Evolutionary conservation across 257 asterid genomes (phyloP), one percentile per base, ranked within the genome.

Genomic region (Forsythia viridissima): DNA sequence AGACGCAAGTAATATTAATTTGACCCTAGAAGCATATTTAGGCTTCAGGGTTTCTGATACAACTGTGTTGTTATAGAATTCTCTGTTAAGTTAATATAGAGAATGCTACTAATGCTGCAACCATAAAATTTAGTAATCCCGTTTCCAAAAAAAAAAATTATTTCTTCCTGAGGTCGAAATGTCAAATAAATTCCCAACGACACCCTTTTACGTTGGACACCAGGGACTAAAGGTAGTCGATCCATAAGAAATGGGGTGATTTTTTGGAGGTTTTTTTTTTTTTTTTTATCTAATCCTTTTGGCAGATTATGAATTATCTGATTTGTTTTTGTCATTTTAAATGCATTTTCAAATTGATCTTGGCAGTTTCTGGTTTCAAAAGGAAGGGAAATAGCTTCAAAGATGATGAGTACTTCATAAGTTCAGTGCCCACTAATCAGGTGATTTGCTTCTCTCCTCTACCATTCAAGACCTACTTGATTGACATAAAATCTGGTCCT

Each of bases 371-470:
- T 81, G 99, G 98, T 73, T 86, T 89, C 82, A 95, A 92, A 90
- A 88, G 97, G 91, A 95, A 95, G 85, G 83, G 87, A 13, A 86
- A 83, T 77, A 88, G 82, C 86, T 95, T 91, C 88, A 95, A 90
- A 85, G 99, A 95, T 38, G 97, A 93, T 67, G 98, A 95, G 80
- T 80, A 80, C 87, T 94, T 92, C 85, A 95, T 95, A 82, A 95
- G 97, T 84, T 86, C 99, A 55, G 93, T 95, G 70, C 99, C 99
- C 78, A 88, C 88, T 0, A 91, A 93, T 87, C 98, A 93, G 97
- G 98, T 95, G 67, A 73, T 42, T 79, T 73, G 63, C 76, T 48
- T 20, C 59, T 67, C 46, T 21, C 10, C 70, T 24, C 52, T 9
- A 77, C 48, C 65, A 36, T 51, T 10, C 72, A 36, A 39, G 48